Conservation (phyloP, 768 basidiomycete genomes). For the Russula brevipes region DNA sequence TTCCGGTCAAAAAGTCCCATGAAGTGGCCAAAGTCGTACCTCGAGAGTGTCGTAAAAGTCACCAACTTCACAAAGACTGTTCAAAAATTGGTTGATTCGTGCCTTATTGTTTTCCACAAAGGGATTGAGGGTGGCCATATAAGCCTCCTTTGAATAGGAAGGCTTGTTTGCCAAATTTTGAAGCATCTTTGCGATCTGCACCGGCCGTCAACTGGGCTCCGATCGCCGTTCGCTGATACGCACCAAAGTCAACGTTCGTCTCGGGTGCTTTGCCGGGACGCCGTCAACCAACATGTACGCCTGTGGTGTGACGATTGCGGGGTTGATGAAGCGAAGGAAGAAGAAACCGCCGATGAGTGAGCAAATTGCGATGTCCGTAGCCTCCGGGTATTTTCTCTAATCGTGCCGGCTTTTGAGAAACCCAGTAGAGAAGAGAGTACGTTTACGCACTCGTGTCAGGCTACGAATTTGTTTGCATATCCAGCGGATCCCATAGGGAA, state of each 20-base stretch:
- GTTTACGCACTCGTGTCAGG: conserved; percentile 72
- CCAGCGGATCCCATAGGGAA: conserved; percentile 99
- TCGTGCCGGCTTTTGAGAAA: neutral
- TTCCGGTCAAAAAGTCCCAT: neutral
- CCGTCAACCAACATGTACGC: conserved; percentile 99
- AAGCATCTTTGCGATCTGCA: conserved; percentile 97
- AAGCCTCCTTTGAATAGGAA: conserved; percentile 93
- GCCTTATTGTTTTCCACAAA: conserved; percentile 99
- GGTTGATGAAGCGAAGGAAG: conserved; percentile 99
- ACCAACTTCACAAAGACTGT: conserved; percentile 95
- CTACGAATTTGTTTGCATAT: conserved; percentile 99
- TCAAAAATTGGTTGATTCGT: conserved; percentile 95
- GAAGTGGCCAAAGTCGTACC: conserved; percentile 38
- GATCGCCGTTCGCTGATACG: conserved; percentile 19
- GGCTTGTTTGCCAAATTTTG: conserved; percentile 99
- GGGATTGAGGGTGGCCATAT: conserved; percentile 98
- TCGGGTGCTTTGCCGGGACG: conserved; percentile 95
- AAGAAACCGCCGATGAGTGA: conserved; percentile 99
- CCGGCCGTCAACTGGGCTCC: neutral
- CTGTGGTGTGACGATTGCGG: conserved; percentile 97
- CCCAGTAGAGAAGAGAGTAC: neutral
- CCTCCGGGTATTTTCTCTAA: conserved; percentile 98
- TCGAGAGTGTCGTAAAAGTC: conserved; percentile 99
- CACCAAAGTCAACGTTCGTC: conserved; percentile 89
- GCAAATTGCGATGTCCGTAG: conserved; percentile 96